Base-by-base conservation (phyloP, 768 basidiomycete genomes). In the Lactarius indigo region DNA sequence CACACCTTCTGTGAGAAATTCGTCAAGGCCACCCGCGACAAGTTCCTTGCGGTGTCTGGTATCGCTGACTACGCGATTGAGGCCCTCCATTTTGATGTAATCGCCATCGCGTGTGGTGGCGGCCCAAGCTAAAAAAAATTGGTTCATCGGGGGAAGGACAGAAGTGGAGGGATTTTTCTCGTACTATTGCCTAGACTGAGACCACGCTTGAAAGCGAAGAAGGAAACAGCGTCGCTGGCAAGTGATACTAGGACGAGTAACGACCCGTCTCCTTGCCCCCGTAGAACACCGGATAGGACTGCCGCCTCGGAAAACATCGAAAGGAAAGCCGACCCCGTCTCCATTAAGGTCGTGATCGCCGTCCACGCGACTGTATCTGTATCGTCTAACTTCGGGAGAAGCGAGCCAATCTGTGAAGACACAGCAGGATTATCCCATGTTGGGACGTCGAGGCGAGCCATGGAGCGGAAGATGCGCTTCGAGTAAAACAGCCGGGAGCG, bases 371-470 rank as follows among this genome's bases (percentile, higher is more conserved):
- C 79, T 56, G 79, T 83, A 6, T 77, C 57, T 31, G 54, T 63
- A 75, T 55, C 69, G 7, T 15, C 2, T 17, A 7, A 41, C 78
- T 61, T 77, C 76, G 80, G 73, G 63, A 39, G 77, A n/a, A 82
- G 79, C 35, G 83, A 74, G 62, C 88, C 84, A 26, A 92, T 78
- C 69, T 90, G 90, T 31, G 83, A 79, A 69, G 87, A 86, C 6
- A 91, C 79, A 8, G 82, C 81, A 8, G 87, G 81, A 73, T 91
- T 87, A 61, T 87, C 83, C 68, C 85, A 92, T 0, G 91, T 91
- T 2, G 90, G 89, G 2, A 91, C 80, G 73, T 93, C 91, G 50
- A 93, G 82, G 10, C 91, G 83, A 30, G 84, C 85, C 74, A 88
- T 82, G 13, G 88, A 86, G 26, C 79, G 79, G 74, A 91, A 91